Conservation (phyloP, 2,329 filamentous ascomycete genomes). For the Stagonosporopsis chrysanthemi region DNA sequence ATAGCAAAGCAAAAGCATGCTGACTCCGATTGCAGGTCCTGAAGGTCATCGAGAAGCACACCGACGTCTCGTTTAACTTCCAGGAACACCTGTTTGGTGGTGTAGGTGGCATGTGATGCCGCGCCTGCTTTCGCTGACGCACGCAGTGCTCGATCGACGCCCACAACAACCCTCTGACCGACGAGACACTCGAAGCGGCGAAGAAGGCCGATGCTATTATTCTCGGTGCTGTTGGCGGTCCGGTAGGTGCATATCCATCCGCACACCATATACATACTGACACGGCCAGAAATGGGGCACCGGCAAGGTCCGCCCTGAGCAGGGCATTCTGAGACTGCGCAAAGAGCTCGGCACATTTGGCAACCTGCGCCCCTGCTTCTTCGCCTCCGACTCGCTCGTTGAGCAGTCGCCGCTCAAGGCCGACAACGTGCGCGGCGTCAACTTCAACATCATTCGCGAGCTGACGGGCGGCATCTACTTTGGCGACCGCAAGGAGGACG, state of each 20-base stretch:
- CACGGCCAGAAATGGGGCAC: constrained; percentile 81
- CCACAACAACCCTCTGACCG: constrained; percentile 78
- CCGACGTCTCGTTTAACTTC: constrained; percentile 83
- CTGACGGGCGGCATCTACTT: constrained; percentile 96
- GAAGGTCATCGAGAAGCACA: constrained; percentile 77
- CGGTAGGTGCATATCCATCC: constrained; percentile 57
- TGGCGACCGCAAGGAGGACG: constrained; percentile 83
- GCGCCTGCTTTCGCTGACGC: constrained; percentile 10
- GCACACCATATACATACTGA: constrained; percentile 14
- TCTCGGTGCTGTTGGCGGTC: constrained; percentile 93
- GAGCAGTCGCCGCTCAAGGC: constrained; percentile 87
- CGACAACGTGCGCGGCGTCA: constrained; percentile 81
- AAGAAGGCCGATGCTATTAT: constrained; percentile 89
- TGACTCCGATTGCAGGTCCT: constrained; percentile 66
- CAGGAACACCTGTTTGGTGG: constrained; percentile 90
- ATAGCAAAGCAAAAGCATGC: background rate
- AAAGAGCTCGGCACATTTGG: constrained; percentile 95
- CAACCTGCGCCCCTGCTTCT: constrained; percentile 95
- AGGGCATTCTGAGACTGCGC: constrained; percentile 87
- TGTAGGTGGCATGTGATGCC: constrained; percentile 64
- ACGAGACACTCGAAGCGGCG: constrained; percentile 81
- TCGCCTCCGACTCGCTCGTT: constrained; percentile 83
- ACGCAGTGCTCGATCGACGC: constrained; percentile 85
- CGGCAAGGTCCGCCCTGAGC: constrained; percentile 85
- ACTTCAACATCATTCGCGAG: constrained; percentile 93